Conservation (phyloP, 1,284 basidiomycete species). For the Inonotus obliquus region DNA sequence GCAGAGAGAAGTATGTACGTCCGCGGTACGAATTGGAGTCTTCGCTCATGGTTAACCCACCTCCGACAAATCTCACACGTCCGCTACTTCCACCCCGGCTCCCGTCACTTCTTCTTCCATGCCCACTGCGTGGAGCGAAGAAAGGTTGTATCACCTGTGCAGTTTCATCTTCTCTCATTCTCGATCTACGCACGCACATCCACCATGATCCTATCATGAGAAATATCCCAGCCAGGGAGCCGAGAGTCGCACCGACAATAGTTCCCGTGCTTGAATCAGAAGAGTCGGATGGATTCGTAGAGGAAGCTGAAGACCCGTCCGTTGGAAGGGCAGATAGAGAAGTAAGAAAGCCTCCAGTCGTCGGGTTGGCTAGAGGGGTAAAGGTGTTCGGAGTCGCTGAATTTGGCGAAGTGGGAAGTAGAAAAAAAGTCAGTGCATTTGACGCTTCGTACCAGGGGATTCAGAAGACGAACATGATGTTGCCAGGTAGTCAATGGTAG, state of each 20-base stretch:
- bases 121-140: background rate
- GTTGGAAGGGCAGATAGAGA: background rate
- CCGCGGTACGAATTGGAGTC: background rate
- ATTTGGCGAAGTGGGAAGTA: background rate
- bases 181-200: background rate
- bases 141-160: slow-evolving; percentile 10
- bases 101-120: background rate
- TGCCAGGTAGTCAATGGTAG: background rate
- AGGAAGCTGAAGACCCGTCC: background rate
- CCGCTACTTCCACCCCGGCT: background rate
- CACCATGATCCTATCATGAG: background rate
- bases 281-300: background rate
- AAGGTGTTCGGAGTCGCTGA: background rate
- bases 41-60: background rate
- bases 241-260: slow-evolving; percentile 9
- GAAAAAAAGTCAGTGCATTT: background rate
- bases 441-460: background rate
- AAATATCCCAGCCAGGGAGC: background rate
- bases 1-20: background rate
- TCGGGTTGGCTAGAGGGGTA: background rate
- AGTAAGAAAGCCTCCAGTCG: background rate
- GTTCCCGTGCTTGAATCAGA: background rate
- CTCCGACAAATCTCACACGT: background rate
- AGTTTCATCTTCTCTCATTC: background rate
- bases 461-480: background rate